Base-by-base conservation (phyloP, 2,329 filamentous ascomycete species). In the Colletotrichum trifolii region DNA sequence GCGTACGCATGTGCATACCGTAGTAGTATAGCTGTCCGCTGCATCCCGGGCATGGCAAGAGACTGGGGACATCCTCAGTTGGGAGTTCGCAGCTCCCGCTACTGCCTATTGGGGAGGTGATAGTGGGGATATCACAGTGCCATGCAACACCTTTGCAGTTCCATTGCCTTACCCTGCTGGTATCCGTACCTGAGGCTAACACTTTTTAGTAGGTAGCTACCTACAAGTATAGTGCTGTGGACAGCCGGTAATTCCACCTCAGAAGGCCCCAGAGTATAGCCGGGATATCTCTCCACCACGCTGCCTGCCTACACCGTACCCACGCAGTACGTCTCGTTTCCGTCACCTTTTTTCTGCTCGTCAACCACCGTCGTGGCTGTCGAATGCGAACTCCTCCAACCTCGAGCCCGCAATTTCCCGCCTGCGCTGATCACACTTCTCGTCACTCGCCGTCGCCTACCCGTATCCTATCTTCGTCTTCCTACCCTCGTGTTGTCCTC, bases 361-460 rank as follows among this genome's bases (percentile, higher is more conserved):
- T 25, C 39, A 34, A 46, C 35, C 10, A 48, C 9, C 34, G 42
- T 54, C 43, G 25, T 25, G 25, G 8, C 38, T 39, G 60, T 64
- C 60, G 54, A 64, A 66, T 64, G 45, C 53, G 48, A 64, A 50
- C 43, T 13, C 48, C 17, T 64, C 60, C 60, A 66, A 52, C 43
- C 39, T 53, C 40, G 17, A 60, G 60, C 54, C 49, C 33, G 64
- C 60, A 66, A 66, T 66, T 66, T 66, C 64, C 64, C 54, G 34
- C 39, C 38, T 66, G 63, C 63, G 64, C 60, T 54, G 60, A 64
- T 66, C 60, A 11, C 48, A 60, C 49, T 49, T 54, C 60, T 52
- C 47, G 39, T 56, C 52, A 47, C 46, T 42, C 11, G 50, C 57
- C 50, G 39, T 62, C 43, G 43, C 49, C 42, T 35, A 40, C 53